A percentile compares a stretch with the other conserved stretches of the same genome.
phyloP scores from a whole-genome alignment of 2,329 filamentous ascomycete genomes.

The Cucurbitaria berberidis region DNA sequence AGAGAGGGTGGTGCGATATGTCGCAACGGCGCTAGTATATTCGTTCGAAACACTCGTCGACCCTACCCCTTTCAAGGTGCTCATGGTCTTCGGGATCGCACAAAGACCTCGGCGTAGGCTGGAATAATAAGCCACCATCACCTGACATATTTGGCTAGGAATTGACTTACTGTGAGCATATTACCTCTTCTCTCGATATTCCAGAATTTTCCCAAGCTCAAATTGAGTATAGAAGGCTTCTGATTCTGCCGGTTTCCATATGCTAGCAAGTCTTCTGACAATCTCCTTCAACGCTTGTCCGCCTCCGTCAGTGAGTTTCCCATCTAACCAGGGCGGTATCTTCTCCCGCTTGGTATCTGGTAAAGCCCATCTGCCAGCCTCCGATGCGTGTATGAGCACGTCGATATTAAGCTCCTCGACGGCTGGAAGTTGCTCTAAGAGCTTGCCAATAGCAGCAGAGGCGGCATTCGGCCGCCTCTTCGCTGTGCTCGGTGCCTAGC shows the following conservation, averaged over 20 bases:
- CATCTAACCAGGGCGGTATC: conserved; percentile 35
- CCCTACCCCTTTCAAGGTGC: conserved; percentile 4
- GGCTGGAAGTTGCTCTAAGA: conserved; percentile 30
- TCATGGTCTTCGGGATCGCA: conserved; percentile 15
- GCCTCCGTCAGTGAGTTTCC: conserved; percentile 12
- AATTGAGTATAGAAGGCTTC: conserved; percentile 31
- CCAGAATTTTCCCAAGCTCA: conserved; percentile 23
- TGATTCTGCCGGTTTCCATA: conserved; percentile 8
- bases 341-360: conserved; percentile 33
- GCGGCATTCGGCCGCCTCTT: conserved; percentile 26
- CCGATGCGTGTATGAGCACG: conserved; percentile 27
- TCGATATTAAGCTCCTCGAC: conserved; percentile 34
- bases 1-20: background rate
- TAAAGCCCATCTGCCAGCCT: conserved; percentile 35
- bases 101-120: conserved; percentile 9
- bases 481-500: conserved; percentile 21
- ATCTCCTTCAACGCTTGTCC: conserved; percentile 22
- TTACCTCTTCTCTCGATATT: conserved; percentile 22
- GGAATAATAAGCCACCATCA: background rate
- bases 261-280: conserved; percentile 20
- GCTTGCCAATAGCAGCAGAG: conserved; percentile 23
- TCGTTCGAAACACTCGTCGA: conserved; percentile 24
- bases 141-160: background rate
- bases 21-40: conserved; percentile 2
- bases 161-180: conserved; percentile 21